Base-by-base conservation (phyloP, 345 rosid species). In the Euphorbia lathyris region DNA sequence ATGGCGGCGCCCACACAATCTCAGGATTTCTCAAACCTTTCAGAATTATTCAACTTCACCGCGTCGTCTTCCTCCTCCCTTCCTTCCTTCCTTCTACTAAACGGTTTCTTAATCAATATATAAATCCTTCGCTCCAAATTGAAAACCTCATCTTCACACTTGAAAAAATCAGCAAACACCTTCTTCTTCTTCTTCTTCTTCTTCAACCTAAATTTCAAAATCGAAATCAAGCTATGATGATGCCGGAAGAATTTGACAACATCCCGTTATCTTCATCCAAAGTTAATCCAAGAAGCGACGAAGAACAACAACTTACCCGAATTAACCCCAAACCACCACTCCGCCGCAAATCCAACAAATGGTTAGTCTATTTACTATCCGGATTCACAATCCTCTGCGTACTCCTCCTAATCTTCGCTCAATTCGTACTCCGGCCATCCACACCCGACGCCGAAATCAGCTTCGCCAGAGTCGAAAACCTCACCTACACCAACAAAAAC, bases 291-390 rank as follows among this genome's bases (percentile, higher is more conserved):
- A 72, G 82, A 63, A 79, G 88, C 74, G 86, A 86, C 22, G 83
- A 86, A 20, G 83, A n/a, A n/a, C n/a, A 79, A 56, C 82, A 73
- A 62, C 63, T 10, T 2, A 77, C 68, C 7, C 22, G 66, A 1
- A 1, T 45, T 0, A 69, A 50, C 40, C 70, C 3, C 22, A 58
- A 62, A 67, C 25, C 53, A 17, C 30, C 11, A 0, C 58, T 12
- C 0, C 34, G 8, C 32, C 59, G 73, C 19, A 38, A 51, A 30
- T 63, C 77, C 23, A 82, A 85, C 25, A 90, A 90, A 65, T 81
- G 82, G 55, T 61, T 83, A 3, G 82, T 86, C 0, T 84, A 83
- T 45, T 10, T 71, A 29, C 80, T 90, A 14, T 68, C 77, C 14
- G 27, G 43, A 43, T 12, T 85, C 38, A 89, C 83, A 22, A 48